These are phyloP conservation scores for Neurospora intermedia DNA, from an alignment of 495 filamentous ascomycete species.

Conservation along the genomic window DNA sequence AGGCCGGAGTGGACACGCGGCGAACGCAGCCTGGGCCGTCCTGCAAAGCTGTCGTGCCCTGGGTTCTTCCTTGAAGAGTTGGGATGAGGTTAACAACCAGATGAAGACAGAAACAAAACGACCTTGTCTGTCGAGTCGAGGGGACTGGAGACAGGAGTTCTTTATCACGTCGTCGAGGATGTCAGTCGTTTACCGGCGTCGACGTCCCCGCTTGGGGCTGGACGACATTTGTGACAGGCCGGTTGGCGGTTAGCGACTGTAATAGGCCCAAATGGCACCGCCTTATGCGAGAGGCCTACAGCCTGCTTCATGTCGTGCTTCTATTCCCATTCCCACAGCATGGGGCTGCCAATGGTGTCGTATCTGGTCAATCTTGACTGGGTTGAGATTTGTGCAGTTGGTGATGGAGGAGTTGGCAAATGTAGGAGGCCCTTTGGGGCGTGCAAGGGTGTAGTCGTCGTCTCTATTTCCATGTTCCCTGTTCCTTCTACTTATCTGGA, in stretches of 20 bases:
- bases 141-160: neutral
- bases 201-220: neutral
- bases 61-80: neutral
- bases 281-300: neutral
- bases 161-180: neutral
- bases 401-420: neutral
- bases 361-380: neutral
- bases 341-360: neutral
- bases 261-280: neutral
- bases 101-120: neutral
- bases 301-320: neutral
- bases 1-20: neutral
- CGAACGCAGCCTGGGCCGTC: neutral
- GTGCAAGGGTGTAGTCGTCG: neutral
- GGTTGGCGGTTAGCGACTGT: neutral
- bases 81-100: neutral
- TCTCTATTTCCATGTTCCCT: too few species aligned
- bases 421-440: neutral
- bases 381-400: neutral
- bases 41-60: neutral
- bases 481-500: too few species aligned
- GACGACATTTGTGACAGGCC: neutral
- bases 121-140: neutral
- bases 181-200: neutral
- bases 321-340: neutral